Percentiles rank a stretch among this genome's conserved stretches.
Conservation (phyloP, 2,329 filamentous ascomycete species). For the Botrytis fabae region DNA sequence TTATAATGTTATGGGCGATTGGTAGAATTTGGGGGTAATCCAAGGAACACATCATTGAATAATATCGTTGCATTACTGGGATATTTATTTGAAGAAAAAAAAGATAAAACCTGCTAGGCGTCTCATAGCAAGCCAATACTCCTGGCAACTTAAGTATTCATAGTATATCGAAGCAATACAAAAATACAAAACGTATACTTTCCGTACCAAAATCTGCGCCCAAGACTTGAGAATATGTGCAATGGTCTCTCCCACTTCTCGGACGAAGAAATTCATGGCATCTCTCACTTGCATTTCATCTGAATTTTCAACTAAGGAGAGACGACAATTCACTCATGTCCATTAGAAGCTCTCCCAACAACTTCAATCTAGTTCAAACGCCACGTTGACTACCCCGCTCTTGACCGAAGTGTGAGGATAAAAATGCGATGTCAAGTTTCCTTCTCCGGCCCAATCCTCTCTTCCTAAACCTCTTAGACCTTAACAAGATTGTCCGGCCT, state of each 20-base stretch:
- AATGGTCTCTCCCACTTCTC: not conserved
- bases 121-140: not conserved
- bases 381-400: not conserved
- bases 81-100: not conserved
- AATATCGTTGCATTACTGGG: not conserved
- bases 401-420: not conserved
- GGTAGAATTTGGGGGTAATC: not conserved
- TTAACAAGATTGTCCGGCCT: not conserved
- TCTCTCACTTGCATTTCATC: no score
- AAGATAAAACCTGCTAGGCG: not conserved
- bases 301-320: not conserved
- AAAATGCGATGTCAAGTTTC: not conserved
- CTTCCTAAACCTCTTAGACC: not conserved
- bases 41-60: not conserved
- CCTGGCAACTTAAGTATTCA: not conserved
- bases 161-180: not conserved
- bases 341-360: not conserved
- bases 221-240: not conserved
- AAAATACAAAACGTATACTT: not conserved
- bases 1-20: not conserved
- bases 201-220: not conserved
- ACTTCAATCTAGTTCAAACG: not conserved
- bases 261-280: not conserved
- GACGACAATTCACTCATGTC: not conserved
- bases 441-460: not conserved